A percentile compares a stretch with the other conserved stretches of the same genome.
Evolutionary conservation across 495 filamentous ascomycete species (phyloP).

Genomic region (Neurospora sp.): DNA sequence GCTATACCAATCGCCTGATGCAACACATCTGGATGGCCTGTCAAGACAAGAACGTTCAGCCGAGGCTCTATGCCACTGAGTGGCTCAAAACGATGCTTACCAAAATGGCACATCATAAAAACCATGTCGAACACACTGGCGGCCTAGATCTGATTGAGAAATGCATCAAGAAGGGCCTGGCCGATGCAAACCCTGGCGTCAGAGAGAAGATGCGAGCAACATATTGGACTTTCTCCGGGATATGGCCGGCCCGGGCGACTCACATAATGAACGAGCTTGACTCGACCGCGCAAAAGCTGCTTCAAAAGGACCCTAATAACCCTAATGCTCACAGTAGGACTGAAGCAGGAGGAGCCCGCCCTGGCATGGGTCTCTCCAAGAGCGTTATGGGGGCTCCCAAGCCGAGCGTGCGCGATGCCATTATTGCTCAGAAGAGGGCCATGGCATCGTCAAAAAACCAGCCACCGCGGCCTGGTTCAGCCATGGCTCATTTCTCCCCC

Average conservation of each 20-base stretch:
- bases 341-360: conserved; percentile 36
- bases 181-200: conserved; percentile 79
- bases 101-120: conserved; percentile 70
- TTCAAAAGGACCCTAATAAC: conserved; percentile 74
- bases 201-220: conserved; percentile 72
- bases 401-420: conserved; percentile 61
- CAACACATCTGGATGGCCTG: conserved; percentile 71
- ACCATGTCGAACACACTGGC: conserved; percentile 70
- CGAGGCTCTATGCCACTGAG: conserved; percentile 63
- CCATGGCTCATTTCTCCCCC: conserved; percentile 56
- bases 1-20: conserved; percentile 68
- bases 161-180: conserved; percentile 73
- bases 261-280: conserved; percentile 66
- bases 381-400: conserved; percentile 46
- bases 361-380: conserved; percentile 46
- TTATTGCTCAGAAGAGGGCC: conserved; percentile 71
- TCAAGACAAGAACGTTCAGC: conserved; percentile 85
- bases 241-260: conserved; percentile 74
- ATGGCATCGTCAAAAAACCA: conserved; percentile 44
- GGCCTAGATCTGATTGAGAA: conserved; percentile 77
- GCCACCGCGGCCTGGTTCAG: conserved; percentile 63
- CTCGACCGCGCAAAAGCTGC: conserved; percentile 55
- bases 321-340: conserved; percentile 53
- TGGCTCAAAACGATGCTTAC: conserved; percentile 79
- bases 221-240: conserved; percentile 69